Evolutionary conservation across 805 yeast genomes (phyloP), one percentile per base, ranked within the genome.

Genomic region (Pichia thaimueangensis): DNA sequence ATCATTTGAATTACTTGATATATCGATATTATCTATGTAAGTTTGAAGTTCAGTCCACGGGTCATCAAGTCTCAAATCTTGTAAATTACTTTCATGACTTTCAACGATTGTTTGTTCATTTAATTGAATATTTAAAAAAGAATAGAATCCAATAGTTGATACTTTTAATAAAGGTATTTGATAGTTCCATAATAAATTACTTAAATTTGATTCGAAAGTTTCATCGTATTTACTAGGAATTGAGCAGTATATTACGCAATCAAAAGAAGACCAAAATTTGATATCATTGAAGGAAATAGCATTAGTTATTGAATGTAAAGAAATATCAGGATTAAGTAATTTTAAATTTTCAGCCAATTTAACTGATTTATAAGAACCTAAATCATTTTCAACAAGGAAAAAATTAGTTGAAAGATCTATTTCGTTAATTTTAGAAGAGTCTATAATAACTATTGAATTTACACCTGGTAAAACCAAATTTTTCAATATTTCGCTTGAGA

Each of bases 381-480:
- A 12, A 42, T 76, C 73, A 2, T 56, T 64, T 4, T 58, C 61
- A 2, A 62, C 60, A 3, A 82, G 58, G 49, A 84, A 86, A 59
- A 86, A 86, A 55, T 85, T 83, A 9, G 73, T 68, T 10, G 73
- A 63, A 6, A 82, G 48, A 49, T 79, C 82, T 1, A 50, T 23
- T 3, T 54, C 60, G 1, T 57, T 52, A 3, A 80, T 78, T 0
- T 42, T 8, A 2, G 50, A 37, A 21, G 64, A 60, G 51, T 80
- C 86, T 16, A 84, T 62, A 6, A 88, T 67, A 0, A 84, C 74
- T 46, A 82, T 70, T 13, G 68, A 55, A 4, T 94, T 91, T 38
- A 53, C 57, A 29, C 78, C 86, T 0, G 95, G 89, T 16, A 91
- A 66, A 1, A 84, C 76, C 44, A 91, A 64, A 59, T 88, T 87